A percentile compares a stretch with the other conserved stretches of the same genome.
Conservation (phyloP, 306 rosid species). For the Arachis hypogaea region DNA sequence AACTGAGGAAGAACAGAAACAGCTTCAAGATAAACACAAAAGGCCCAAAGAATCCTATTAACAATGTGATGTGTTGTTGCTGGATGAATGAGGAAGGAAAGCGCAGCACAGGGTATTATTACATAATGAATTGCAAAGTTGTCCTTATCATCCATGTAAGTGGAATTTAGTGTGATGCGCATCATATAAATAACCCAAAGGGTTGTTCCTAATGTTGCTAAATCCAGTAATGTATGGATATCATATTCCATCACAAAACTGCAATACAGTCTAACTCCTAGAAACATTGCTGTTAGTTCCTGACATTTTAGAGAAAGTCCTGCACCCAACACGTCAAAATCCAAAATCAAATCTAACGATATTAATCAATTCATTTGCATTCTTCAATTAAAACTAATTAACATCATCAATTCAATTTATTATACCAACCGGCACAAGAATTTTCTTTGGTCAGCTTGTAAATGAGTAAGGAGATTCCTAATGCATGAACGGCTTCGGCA, state of each 20-base stretch:
- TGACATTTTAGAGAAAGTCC: slow-evolving; percentile 57
- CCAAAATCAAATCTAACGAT: too few relatives aligned
- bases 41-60: not conserved
- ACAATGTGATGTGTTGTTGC: not conserved
- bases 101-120: slow-evolving; percentile 24
- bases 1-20: not conserved
- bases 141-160: slow-evolving; percentile 60
- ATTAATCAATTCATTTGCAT: too few relatives aligned
- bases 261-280: slow-evolving; percentile 55
- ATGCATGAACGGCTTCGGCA: not conserved
- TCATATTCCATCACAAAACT: slow-evolving; percentile 60
- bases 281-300: slow-evolving; percentile 58
- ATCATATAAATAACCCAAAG: slow-evolving; percentile 63
- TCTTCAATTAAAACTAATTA: too few relatives aligned
- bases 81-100: not conserved
- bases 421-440: not conserved
- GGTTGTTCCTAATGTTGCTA: slow-evolving; percentile 55
- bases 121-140: slow-evolving; percentile 49
- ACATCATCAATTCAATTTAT: too few relatives aligned
- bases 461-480: not conserved
- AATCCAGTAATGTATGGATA: slow-evolving; percentile 54
- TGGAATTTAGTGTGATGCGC: slow-evolving; percentile 49
- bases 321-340: not conserved
- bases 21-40: not conserved
- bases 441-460: not conserved